Conservation (phyloP, 2,329 filamentous ascomycete species). For the Neoscytalidium dimidiatum region DNA sequence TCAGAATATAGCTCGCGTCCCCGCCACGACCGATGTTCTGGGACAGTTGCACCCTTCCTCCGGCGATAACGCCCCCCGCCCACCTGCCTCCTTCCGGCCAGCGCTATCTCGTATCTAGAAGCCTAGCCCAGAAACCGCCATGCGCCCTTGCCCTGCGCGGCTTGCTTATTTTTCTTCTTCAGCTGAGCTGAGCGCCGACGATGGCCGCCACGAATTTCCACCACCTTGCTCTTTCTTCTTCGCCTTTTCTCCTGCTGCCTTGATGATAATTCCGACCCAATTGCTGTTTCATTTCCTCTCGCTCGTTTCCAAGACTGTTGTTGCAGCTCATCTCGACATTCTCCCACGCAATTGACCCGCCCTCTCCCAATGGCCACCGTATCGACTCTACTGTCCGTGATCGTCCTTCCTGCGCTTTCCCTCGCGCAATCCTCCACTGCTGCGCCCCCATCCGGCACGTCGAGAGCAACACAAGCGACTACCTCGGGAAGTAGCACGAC, state of each 20-base stretch:
- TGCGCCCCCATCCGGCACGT: neutral
- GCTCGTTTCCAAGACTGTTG: neutral
- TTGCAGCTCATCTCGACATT: neutral
- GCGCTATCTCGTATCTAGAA: conserved; percentile 13
- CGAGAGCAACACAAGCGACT: neutral
- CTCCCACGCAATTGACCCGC: neutral
- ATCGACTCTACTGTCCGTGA: neutral
- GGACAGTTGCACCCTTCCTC: neutral
- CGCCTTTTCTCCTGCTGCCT: neutral
- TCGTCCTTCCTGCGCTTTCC: conserved; percentile 1
- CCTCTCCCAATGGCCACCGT: neutral
- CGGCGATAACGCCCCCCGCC: neutral
- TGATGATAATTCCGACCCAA: neutral
- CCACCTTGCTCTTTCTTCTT: neutral
- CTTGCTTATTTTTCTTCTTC: neutral
- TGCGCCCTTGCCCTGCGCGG: neutral
- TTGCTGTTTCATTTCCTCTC: neutral
- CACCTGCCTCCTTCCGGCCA: neutral
- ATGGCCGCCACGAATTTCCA: conserved; percentile 11
- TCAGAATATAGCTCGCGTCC: neutral
- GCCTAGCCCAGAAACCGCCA: neutral
- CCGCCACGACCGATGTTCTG: neutral
- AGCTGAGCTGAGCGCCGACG: neutral
- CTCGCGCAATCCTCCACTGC: neutral
- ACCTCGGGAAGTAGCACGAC: neutral